Base-by-base conservation (phyloP, 257 asterid species). In the Forsythia viridissima region DNA sequence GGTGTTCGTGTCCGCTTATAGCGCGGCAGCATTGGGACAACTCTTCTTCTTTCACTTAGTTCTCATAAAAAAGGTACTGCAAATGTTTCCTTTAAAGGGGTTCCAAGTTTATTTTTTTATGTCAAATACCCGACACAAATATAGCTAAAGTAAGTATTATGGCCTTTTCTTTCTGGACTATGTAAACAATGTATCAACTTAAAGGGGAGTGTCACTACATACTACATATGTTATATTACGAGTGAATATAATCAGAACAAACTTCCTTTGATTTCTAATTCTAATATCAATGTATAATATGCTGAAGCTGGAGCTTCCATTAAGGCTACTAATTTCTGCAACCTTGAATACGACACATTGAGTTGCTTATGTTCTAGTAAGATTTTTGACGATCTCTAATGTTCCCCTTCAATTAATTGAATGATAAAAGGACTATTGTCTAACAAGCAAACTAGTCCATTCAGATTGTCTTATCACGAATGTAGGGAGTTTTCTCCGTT, bases 1-100 rank as follows among this genome's bases (percentile, higher is more conserved):
- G 85, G 81, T 91, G 81, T 63, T 89, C 73, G 36, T 92, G 87
- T 90, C 91, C 48, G 84, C 89, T 16, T 95, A 93, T 83, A 81
- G 94, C 89, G 72, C 92, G 7, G 97, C 94, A 55, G 98, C 99
- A n/a, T 71, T 93, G 72, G 99, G 98, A 77, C 98, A 95, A 65
- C 94, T 95, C 44, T 87, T 92, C 81, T 86, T 95, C 93, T 95
- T 95, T 87, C 99, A 95, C 74, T 80, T 93, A 8, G 91, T 95
- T 82, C 97, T 95, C 81, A 95, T 95, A 80, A 92, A 89, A 81
- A 94, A 94, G 98, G 98, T 94, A 88, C 30, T 38, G 74, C 68
- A 66, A 42, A n/a, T 44, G 65, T 9, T 77, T 74, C 39, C 16
- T 63, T 21, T 30, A 21, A 8, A 30, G 6, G 38, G 38, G 6